Evolutionary conservation across 164 flowering plant species (phyloP), one percentile per base, ranked within the genome.

Genomic region (Protea cynaroides): DNA sequence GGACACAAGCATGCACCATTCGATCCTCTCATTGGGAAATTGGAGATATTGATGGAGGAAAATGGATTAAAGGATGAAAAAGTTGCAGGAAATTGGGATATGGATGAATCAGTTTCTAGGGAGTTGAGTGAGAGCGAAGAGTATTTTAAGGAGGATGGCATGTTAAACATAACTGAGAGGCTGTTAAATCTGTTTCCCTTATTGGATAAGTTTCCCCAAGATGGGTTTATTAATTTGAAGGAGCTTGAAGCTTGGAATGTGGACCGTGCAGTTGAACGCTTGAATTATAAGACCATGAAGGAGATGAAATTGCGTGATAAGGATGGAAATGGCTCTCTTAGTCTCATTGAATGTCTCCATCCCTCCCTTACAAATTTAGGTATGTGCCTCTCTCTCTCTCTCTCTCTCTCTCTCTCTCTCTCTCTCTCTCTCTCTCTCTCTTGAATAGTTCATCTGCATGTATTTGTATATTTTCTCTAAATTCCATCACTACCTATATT

Each of bases 181-280:
- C 44, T 85, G 65, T 59, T 68, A 6, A 29, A 72, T 14, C 55
- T 87, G 76, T 87, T 84, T 61, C 94, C 94, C 4, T 22, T 80
- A 69, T 13, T 87, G 14, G 94, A 88, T 63, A 66, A 11, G 7
- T 53, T 63, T 10, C 85, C 89, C 0, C 64, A 63, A 54, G 89
- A 88, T 65, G 84, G 82, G 17, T n/a, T 36, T 1, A 37, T 84
- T 17, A 77, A 73, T 62, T 64, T 65, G 25, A 56, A 71, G 25
- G 95, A 88, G 74, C 75, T 86, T 5, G 78, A 71, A 58, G 62
- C 43, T 23, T 86, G 94, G 90, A 78, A 79, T 52, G 25, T 56
- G 1, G 49, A 65, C 14, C 82, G 74, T 65, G 85, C 86, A 0
- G 50, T 51, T 5, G 73, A 81, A 12, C 63, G 82, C 13, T 62